Evolutionary conservation across 805 yeast species (phyloP).

Genomic region (Candida piceae): DNA sequence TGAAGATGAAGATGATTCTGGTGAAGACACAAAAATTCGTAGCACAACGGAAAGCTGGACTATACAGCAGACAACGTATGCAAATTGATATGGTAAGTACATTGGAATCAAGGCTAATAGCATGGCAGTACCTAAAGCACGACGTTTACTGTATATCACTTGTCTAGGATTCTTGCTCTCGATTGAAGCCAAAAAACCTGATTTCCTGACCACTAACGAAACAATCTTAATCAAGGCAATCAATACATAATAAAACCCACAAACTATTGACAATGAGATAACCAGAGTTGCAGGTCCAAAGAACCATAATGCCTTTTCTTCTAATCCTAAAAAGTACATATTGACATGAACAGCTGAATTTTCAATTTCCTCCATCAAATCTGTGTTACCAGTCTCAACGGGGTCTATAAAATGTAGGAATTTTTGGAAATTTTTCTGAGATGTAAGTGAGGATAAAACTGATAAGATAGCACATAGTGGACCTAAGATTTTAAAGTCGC

Average conservation of each 20-base stretch:
- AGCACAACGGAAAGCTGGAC: slow-evolving; percentile 55
- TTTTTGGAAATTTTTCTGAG: slow-evolving; percentile 31
- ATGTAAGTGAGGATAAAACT: slow-evolving; percentile 35
- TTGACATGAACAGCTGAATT: slow-evolving; percentile 38
- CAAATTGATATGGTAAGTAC: slow-evolving; percentile 79
- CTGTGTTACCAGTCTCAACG: slow-evolving; percentile 41
- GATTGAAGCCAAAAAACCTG: slow-evolving; percentile 1
- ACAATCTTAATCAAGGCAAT: slow-evolving; percentile 25
- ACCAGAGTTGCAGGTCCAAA: slow-evolving; percentile 54
- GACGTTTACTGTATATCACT: slow-evolving; percentile 15
- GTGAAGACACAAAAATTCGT: slow-evolving; percentile 22
- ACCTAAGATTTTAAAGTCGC: slow-evolving; percentile 25
- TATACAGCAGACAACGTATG: slow-evolving; percentile 53
- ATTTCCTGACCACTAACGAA: slow-evolving; percentile 15
- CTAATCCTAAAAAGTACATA: slow-evolving; percentile 63
- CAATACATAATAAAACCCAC: slow-evolving; percentile 30
- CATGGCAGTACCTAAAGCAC: slow-evolving; percentile 31
- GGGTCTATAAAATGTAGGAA: slow-evolving; percentile 48
- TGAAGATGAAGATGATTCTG: neutral
- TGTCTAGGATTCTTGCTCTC: slow-evolving; percentile 3
- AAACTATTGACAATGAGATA: slow-evolving; percentile 41
- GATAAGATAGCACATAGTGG: slow-evolving; percentile 26
- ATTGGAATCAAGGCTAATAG: slow-evolving; percentile 45
- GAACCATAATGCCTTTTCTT: slow-evolving; percentile 49
- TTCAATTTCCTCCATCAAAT: slow-evolving; percentile 37